Base-by-base conservation (phyloP, 495 filamentous ascomycete species). In the Aspergillus taichungensis region DNA sequence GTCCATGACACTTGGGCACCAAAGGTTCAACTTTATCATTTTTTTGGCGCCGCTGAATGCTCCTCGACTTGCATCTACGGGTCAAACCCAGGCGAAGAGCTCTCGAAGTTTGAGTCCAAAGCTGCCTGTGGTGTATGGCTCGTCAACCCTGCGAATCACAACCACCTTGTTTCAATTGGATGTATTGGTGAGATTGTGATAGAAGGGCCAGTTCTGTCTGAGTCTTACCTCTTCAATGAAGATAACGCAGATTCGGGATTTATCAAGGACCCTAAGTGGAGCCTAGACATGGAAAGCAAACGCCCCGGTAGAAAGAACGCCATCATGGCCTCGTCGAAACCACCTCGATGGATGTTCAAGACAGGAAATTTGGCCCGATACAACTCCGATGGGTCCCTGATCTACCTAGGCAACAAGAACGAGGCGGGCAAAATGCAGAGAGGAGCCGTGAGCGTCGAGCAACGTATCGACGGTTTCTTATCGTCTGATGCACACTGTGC, bases 181-280 rank as follows among this genome's bases (percentile, higher is more conserved):
- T 60, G 62, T 5, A 60, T 79, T 31, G 82, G 82, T 33, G 82
- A 85, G 54, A 52, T 84, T 13, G 51, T 77, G 3, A 64, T 86
- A n/a, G 79, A 83, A 62, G 80, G 80, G 0, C 74, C 78, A 0
- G 60, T 73, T 14, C 56, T 83, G 8, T 71, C 66, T 6, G 52
- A 61, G 0, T 68, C 69, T 0, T 83, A 83, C 46, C 56, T 82
- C 7, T 61, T 73, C 8, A 34, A 62, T 12, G 57, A 61, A 5
- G 62, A 60, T 9, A 60, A 60, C 42, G 75, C 67, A 0, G 54
- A 49, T 10, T 39, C 57, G 3, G 60, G 55, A 0, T 81, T 80
- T 43, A 73, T 83, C 35, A 53, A 68, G 18, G 53, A 69, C 18
- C 75, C 75, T 0, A 38, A 47, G n/a, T 83, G 75, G 72, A 56